Evolutionary conservation across 352 stramenopile genomes (phyloP), one percentile per base, ranked within the genome.

Genomic region (Pythium oligandrum): DNA sequence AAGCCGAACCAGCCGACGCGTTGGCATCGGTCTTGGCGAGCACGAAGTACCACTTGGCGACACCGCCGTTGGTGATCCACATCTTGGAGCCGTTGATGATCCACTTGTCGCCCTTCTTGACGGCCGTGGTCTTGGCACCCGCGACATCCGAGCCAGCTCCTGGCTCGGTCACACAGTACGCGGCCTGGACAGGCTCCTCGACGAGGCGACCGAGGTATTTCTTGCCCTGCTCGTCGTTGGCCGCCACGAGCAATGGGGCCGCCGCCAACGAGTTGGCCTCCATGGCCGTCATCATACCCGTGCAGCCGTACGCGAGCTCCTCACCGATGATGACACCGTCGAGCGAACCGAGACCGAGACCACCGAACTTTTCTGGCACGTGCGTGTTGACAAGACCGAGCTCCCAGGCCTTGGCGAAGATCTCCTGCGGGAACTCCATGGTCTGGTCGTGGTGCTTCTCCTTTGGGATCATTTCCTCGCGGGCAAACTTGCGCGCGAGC

Each of bases 91-190:
- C 90, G 68, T 97, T 97, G 44, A 97, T 66, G 36, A 97, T 73
- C 79, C 88, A 97, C 62, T 96, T 91, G 68, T 97, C 88, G 51
- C 90, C 90, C 59, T 97, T 93, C 66, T 97, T 96, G 30, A 95
- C 82, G 6, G 90, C 90, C 35, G 75, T 90, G 4, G 90, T 97
- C 71, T 95, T 95, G 64, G 91, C 83, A 8, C 72, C 83, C 4
- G 88, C 86, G 30, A 96, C 86, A 51, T 97, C 90, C 34, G 77
- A 94, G 53, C 90, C 90, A 12, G 89, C 89, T 32, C 83, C 86
- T 0, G 90, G 88, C 55, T 97, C 90, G 1, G 88, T 97, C 48
- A 97, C 83, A 54, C 87, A 95, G 70, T 96, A 96, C 12, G 83
- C 81, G 40, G 84, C 83, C 61, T 96, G 81, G 6, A 91, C 55